Base-by-base conservation (phyloP, 2,329 filamentous ascomycete genomes). In the Xylariaceae sp. region DNA sequence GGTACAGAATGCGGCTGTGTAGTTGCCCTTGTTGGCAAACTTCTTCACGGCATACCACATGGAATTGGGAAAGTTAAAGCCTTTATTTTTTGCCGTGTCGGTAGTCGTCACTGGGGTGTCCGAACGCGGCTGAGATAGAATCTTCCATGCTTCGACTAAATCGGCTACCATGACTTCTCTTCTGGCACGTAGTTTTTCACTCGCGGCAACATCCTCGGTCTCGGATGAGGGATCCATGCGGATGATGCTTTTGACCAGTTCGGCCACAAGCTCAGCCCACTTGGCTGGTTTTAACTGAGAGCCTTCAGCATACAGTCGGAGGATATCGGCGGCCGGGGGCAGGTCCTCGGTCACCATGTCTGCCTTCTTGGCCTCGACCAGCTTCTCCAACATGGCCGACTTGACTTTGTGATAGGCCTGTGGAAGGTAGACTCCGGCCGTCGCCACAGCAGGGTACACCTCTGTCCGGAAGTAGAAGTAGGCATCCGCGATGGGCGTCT, bases 91-190 rank as follows among this genome's bases (percentile, higher is more conserved):
- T 41, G 27, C 47, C 50, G 5, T 36, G 23, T 12, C 23, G n/a
- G n/a, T n/a, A n/a, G n/a, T n/a, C n/a, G n/a, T 30, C 11, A 19
- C 29, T 9, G 33, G 24, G 12, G 46, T 40, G 33, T 42, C 38
- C 19, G 42, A 21, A 12, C 44, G 50, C n/a, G 63, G 61, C 13
- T 61, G 43, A 18, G 59, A 58, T 38, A 69, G 57, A 9, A 63
- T 43, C 29, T 62, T 61, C 67, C 66, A 70, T 12, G 64, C 56
- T 15, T 64, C 58, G 12, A 68, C 49, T 3, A 70, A 56, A 43
- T 69, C 67, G 13, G 50, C 46, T 3, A 68, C 47, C 39, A 68
- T 56, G 7, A 40, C 48, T 24, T 62, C 54, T 27, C 57, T 56
- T 26, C 46, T 50, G 11, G 49, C 49, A 45, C 61, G 55, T 34